phyloP scores from a whole-genome alignment of 164 flowering plant species.

The Saururus chinensis region DNA sequence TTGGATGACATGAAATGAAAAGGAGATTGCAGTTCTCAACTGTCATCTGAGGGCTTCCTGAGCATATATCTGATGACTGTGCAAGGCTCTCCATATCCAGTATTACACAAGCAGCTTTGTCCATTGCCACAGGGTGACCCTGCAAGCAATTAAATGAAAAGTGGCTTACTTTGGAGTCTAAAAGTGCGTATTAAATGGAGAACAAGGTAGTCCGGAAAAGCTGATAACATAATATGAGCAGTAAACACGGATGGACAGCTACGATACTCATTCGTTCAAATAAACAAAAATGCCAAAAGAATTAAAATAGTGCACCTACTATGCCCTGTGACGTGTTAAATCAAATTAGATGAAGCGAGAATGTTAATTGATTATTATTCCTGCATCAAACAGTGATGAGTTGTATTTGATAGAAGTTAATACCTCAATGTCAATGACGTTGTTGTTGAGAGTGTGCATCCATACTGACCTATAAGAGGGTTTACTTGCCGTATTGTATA shows the following conservation, averaged over 20 bases:
- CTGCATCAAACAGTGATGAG: not conserved
- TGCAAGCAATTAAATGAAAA: conserved; percentile 6
- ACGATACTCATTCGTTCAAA: not conserved
- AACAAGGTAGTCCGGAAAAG: not conserved
- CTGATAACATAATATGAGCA: not conserved
- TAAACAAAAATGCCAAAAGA: not conserved
- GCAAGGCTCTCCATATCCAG: conserved; percentile 25
- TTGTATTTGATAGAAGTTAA: not conserved
- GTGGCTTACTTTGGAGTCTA: not conserved
- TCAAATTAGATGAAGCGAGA: too few species aligned
- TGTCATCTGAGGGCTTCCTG: conserved; percentile 26
- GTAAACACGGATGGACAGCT: not conserved
- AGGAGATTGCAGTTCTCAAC: conserved; percentile 6
- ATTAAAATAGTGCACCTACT: not conserved
- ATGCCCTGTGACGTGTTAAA: not conserved
- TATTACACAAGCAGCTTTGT: conserved; percentile 17
- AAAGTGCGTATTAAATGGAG: not conserved
- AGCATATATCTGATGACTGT: conserved; percentile 14
- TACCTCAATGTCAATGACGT: not conserved
- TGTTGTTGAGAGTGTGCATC: not conserved
- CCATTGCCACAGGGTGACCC: conserved; percentile 11
- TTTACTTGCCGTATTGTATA: not conserved
- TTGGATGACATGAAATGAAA: not conserved
- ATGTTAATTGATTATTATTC: too few species aligned
- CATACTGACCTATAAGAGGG: not conserved